These are phyloP conservation scores for Leccinum fuscescens DNA, from an alignment of 1,284 basidiomycete genomes.

Conservation along the genomic window DNA sequence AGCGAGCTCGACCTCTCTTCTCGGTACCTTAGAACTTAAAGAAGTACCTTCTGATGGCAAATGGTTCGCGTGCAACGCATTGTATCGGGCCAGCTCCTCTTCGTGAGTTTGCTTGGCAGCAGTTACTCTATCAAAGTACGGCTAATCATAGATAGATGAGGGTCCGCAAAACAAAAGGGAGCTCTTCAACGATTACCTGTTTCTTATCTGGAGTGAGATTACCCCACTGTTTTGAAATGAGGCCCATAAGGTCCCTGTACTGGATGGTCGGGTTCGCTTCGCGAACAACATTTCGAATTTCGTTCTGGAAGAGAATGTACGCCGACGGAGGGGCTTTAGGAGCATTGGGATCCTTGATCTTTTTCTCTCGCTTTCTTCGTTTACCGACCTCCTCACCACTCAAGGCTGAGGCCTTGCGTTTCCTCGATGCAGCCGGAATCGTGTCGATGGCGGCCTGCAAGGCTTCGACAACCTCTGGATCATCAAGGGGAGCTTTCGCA, in stretches of 20 bases:
- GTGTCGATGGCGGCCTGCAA: slow-evolving; percentile 32
- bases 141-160: slow-evolving; percentile 17
- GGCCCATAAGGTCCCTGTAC: slow-evolving; percentile 70
- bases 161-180: slow-evolving; percentile 3
- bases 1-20: slow-evolving; percentile 18
- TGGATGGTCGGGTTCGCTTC: slow-evolving; percentile 60
- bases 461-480: slow-evolving; percentile 31
- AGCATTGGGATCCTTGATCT: slow-evolving; percentile 85
- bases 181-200: slow-evolving; percentile 49
- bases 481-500: slow-evolving; percentile 34
- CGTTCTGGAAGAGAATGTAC: slow-evolving; percentile 96
- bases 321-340: slow-evolving; percentile 94
- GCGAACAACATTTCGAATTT: slow-evolving; percentile 75
- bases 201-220: slow-evolving; percentile 68
- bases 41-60: slow-evolving; percentile 35
- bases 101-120: slow-evolving; percentile 50
- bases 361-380: slow-evolving; percentile 48
- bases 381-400: slow-evolving; percentile 47
- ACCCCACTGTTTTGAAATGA: slow-evolving; percentile 78
- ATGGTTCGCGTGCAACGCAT: slow-evolving; percentile 46
- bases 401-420: slow-evolving; percentile 50
- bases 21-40: slow-evolving; percentile 22
- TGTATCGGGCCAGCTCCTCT: slow-evolving; percentile 51
- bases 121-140: slow-evolving; percentile 30
- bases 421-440: slow-evolving; percentile 38